Evolutionary conservation across 2,329 filamentous ascomycete genomes (phyloP).

Genomic region (Sclerotinia trifoliorum): DNA sequence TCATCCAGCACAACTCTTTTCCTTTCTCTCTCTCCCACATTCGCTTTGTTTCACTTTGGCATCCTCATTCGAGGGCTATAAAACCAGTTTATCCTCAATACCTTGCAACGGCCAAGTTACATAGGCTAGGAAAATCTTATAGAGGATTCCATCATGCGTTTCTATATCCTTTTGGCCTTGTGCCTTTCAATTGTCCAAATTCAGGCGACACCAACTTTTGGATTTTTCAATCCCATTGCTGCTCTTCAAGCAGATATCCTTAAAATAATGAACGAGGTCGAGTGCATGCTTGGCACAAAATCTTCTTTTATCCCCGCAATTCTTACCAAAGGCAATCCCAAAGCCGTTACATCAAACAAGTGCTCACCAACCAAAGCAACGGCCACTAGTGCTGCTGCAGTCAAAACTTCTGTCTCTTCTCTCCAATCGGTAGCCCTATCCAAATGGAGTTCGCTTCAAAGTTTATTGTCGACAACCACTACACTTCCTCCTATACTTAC

Average conservation of each 20-base stretch:
- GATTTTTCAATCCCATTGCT: conserved; percentile 4
- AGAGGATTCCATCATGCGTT: background rate
- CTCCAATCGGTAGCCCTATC: conserved; percentile 12
- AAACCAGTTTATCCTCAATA: background rate
- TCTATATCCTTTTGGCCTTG: conserved; percentile 17
- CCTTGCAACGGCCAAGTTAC: background rate
- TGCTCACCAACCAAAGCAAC: background rate
- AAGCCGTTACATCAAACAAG: background rate
- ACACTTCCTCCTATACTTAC: conserved; percentile 14
- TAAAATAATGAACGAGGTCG: background rate
- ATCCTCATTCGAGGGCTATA: conserved; percentile 12
- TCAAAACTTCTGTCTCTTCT: conserved; percentile 1
- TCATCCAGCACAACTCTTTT: background rate
- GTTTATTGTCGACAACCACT: background rate
- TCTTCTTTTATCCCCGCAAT: conserved; percentile 6
- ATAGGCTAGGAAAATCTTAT: background rate
- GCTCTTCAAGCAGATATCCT: conserved; percentile 8
- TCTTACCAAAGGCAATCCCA: background rate
- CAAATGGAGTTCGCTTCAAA: conserved; percentile 18
- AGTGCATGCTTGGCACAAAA: conserved; percentile 3
- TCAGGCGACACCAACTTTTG: background rate
- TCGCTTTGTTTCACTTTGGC: background rate
- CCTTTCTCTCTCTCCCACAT: background rate
- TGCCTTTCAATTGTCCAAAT: conserved; percentile 3
- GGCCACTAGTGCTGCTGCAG: background rate